These are phyloP conservation scores for Guadua angustifolia DNA, from an alignment of 176 grass and related monocot species.

Conservation along the genomic window DNA sequence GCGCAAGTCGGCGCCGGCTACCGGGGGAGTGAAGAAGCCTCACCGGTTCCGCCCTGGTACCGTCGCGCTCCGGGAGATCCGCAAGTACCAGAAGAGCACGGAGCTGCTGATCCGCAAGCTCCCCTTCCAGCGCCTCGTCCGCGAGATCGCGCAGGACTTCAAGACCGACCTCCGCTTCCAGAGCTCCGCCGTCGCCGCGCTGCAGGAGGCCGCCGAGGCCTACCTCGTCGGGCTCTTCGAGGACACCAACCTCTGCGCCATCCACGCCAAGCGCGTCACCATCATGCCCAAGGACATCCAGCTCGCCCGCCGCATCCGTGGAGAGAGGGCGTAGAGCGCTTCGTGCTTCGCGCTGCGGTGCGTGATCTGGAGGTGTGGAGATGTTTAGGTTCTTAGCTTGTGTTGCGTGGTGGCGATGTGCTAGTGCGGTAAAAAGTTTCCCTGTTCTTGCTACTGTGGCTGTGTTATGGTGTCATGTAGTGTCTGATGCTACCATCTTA, in stretches of 20 bases:
- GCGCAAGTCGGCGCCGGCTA: conserved; percentile 67
- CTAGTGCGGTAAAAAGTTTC: too few relatives aligned
- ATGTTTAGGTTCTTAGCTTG: neutral
- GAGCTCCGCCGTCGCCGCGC: conserved; percentile 67
- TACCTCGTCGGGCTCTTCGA: conserved; percentile 76
- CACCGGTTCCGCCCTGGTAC: conserved; percentile 76
- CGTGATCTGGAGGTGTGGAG: neutral
- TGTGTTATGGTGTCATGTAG: neutral
- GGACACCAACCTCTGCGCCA: conserved; percentile 81
- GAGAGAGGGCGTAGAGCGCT: conserved; percentile 54
- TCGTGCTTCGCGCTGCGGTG: neutral
- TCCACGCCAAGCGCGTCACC: conserved; percentile 79
- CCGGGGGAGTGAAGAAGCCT: conserved; percentile 76
- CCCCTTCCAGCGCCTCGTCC: conserved; percentile 63
- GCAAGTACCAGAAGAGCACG: conserved; percentile 87
- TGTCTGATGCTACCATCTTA: conserved; percentile 23
- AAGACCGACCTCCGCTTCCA: conserved; percentile 79
- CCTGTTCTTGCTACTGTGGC: neutral
- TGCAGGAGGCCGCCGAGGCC: conserved; percentile 76
- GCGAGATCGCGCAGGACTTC: conserved; percentile 79
- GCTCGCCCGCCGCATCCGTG: conserved; percentile 66
- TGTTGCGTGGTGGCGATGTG: neutral
- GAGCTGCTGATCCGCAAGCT: conserved; percentile 79
- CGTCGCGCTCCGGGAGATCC: conserved; percentile 71
- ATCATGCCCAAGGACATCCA: conserved; percentile 87